These are phyloP conservation scores for Solanum chilense DNA, from an alignment of 257 asterid genomes.

Conservation along the genomic window DNA sequence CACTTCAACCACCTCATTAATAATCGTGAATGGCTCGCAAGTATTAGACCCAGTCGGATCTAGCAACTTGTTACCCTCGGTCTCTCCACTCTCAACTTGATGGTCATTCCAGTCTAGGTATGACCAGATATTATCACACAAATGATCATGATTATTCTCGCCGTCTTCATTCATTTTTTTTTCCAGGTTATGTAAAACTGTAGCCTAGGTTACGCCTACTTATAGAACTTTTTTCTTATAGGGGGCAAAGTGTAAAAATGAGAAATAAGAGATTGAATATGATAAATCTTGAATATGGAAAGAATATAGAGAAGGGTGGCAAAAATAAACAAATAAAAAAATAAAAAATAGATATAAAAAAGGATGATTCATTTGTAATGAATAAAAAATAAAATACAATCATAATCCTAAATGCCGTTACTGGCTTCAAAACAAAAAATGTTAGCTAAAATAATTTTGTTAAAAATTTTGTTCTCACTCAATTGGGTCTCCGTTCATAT, in stretches of 20 bases:
- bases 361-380: background rate
- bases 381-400: background rate
- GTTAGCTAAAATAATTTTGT: background rate
- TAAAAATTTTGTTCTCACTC: background rate
- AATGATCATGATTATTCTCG: background rate
- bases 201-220: background rate
- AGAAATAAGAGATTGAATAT: background rate
- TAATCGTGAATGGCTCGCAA: background rate
- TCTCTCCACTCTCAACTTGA: background rate
- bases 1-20: constrained; percentile 6
- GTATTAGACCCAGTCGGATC: background rate
- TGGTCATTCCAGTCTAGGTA: constrained; percentile 16
- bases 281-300: background rate
- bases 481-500: background rate
- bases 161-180: constrained; percentile 27
- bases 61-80: background rate
- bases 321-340: background rate
- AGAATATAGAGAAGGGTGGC: background rate
- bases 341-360: background rate
- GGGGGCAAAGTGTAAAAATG: background rate
- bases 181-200: background rate
- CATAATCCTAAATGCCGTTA: constrained; percentile 47
- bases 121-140: constrained; percentile 22
- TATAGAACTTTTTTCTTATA: background rate
- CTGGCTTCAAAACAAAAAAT: constrained; percentile 30